These are phyloP conservation scores for Acanthamoeba sp. DNA, from an alignment of 208 protist genomes.

Conservation along the genomic window DNA sequence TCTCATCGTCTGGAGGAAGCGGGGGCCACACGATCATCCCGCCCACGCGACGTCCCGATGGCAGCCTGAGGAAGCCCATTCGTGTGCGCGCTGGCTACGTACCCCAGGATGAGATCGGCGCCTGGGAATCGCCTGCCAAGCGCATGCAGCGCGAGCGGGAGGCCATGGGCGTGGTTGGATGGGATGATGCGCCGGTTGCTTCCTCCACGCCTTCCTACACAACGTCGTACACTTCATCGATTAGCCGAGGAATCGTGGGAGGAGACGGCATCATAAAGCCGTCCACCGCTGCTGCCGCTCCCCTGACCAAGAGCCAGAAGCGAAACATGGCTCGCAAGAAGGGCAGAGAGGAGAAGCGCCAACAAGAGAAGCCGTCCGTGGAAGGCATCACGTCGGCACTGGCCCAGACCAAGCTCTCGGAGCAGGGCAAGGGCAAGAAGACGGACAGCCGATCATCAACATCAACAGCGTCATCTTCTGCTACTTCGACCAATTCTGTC, in stretches of 20 bases:
- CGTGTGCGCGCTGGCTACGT: slow-evolving; percentile 63
- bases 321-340: slow-evolving; percentile 57
- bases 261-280: background rate
- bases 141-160: slow-evolving; percentile 30
- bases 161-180: slow-evolving; percentile 1
- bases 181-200: background rate
- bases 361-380: background rate
- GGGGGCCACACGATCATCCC: slow-evolving; percentile 50
- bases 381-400: background rate
- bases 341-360: slow-evolving; percentile 17
- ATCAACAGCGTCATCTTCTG: background rate
- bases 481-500: background rate
- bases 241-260: background rate
- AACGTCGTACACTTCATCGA: background rate
- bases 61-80: slow-evolving; percentile 68
- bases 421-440: background rate
- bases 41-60: slow-evolving; percentile 60
- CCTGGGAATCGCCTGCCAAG: slow-evolving; percentile 62
- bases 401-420: background rate
- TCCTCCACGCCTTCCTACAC: background rate
- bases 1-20: background rate
- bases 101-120: slow-evolving; percentile 55
- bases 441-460: slow-evolving; percentile 23
- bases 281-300: background rate
- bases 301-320: slow-evolving; percentile 42